phyloP scores from a whole-genome alignment of 2,329 filamentous ascomycete genomes.

The Fusarium armeniacum region DNA sequence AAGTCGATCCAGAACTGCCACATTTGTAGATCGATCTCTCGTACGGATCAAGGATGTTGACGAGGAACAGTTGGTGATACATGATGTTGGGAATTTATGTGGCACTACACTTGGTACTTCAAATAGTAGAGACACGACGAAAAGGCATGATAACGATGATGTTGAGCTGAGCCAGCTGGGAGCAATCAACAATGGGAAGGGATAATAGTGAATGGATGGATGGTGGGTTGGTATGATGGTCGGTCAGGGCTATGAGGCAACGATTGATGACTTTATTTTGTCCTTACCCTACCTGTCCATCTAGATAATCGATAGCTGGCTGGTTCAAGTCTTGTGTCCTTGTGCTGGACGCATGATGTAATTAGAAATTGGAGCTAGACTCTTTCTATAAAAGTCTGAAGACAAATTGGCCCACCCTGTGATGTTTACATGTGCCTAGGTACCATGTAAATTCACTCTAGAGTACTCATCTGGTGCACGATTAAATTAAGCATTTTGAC shows the following conservation, averaged over 20 bases:
- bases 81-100: background rate
- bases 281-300: background rate
- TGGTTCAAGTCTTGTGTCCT: too few relatives aligned
- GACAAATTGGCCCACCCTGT: background rate
- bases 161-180: background rate
- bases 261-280: constrained; percentile 1
- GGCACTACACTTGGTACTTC: background rate
- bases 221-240: background rate
- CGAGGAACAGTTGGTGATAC: background rate
- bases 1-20: background rate
- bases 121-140: background rate
- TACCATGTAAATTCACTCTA: background rate
- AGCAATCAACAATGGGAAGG: background rate
- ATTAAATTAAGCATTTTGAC: background rate
- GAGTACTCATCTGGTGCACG: background rate
- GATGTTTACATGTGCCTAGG: background rate
- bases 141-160: background rate
- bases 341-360: background rate
- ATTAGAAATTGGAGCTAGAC: background rate
- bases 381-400: too few relatives aligned
- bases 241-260: background rate
- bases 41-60: constrained; percentile 7
- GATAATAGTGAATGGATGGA: background rate
- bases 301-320: too few relatives aligned
- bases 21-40: constrained; percentile 5